phyloP scores from a whole-genome alignment of 1,139 yeast species.

The Torulaspora pretoriensis region DNA sequence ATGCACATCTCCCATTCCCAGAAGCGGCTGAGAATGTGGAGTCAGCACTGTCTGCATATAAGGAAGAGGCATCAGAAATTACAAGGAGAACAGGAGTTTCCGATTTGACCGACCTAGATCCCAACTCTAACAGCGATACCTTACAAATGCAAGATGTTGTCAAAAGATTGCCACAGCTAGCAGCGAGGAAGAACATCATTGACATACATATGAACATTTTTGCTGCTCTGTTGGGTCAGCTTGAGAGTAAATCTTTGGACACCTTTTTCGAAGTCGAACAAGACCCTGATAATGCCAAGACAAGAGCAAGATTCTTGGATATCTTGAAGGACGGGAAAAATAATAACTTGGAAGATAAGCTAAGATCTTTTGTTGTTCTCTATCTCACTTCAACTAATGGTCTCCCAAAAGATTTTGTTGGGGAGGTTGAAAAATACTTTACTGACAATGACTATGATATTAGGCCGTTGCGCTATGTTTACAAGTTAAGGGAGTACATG shows the following conservation, averaged over 20 bases:
- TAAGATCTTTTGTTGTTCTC: slow-evolving; percentile 80
- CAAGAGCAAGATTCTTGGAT: slow-evolving; percentile 56
- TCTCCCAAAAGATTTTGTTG: slow-evolving; percentile 57
- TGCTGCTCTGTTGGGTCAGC: slow-evolving; percentile 74
- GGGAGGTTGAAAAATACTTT: slow-evolving; percentile 63
- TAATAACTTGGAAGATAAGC: slow-evolving; percentile 65
- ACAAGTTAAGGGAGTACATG: slow-evolving; percentile 74
- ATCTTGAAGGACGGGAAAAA: slow-evolving; percentile 44
- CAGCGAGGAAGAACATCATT: slow-evolving; percentile 79
- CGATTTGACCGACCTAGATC: slow-evolving; percentile 66
- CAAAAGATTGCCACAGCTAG: slow-evolving; percentile 84
- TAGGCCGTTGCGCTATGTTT: slow-evolving; percentile 63
- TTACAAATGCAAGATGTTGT: slow-evolving; percentile 83
- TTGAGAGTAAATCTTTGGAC: slow-evolving; percentile 82
- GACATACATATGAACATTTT: slow-evolving; percentile 98
- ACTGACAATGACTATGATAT: slow-evolving; percentile 56
- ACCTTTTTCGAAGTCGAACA: slow-evolving; percentile 93
- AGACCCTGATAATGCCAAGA: slow-evolving; percentile 56
- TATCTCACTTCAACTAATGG: slow-evolving; percentile 48
- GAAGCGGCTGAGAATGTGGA: slow-evolving; percentile 97
- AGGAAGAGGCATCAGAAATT: slow-evolving; percentile 80
- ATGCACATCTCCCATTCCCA: slow-evolving; percentile 88
- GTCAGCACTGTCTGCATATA: slow-evolving; percentile 71
- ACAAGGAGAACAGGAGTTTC: slow-evolving; percentile 75
- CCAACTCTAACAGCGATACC: slow-evolving; percentile 59